Evolutionary conservation across 208 protist genomes (phyloP).

Genomic region (Crithidia bombi): DNA sequence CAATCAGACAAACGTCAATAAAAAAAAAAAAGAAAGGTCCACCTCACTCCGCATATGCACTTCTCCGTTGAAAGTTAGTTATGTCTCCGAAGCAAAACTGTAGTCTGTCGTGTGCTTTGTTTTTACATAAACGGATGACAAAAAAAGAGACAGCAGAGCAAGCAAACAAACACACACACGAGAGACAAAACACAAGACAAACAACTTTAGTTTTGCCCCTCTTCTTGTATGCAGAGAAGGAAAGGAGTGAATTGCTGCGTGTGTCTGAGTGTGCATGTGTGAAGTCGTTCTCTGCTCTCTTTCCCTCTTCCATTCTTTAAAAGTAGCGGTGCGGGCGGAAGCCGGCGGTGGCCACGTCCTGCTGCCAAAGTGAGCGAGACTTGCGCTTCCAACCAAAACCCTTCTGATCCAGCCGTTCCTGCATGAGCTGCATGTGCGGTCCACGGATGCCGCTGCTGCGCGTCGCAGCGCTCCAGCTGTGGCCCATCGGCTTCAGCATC

Average conservation of each 20-base stretch:
- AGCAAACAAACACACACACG: neutral
- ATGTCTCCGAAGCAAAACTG: no score
- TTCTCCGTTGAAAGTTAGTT: no score
- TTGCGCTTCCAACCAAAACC: conserved; percentile 91
- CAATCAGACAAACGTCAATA: neutral
- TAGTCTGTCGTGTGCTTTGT: no score
- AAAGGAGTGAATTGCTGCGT: neutral
- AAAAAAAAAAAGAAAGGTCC: conserved; percentile 7
- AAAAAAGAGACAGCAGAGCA: neutral
- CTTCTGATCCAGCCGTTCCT: conserved; percentile 84
- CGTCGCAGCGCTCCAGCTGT: conserved; percentile 56
- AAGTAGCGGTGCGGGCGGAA: conserved; percentile 88
- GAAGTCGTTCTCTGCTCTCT: no score
- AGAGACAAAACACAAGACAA: neutral
- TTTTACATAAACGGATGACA: no score
- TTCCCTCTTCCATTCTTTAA: conserved; percentile 30
- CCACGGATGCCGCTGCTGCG: conserved; percentile 70
- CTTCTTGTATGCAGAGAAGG: no score
- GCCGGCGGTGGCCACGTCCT: conserved; percentile 79
- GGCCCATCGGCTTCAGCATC: conserved; percentile 81
- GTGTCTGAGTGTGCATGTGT: no score
- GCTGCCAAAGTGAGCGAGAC: conserved; percentile 86
- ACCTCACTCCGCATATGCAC: no score
- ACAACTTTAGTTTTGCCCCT: no score
- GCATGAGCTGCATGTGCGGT: conserved; percentile 75